Evolutionary conservation across 2,329 filamentous ascomycete genomes (phyloP).

Genomic region (Ceratocystis lukuohia): DNA sequence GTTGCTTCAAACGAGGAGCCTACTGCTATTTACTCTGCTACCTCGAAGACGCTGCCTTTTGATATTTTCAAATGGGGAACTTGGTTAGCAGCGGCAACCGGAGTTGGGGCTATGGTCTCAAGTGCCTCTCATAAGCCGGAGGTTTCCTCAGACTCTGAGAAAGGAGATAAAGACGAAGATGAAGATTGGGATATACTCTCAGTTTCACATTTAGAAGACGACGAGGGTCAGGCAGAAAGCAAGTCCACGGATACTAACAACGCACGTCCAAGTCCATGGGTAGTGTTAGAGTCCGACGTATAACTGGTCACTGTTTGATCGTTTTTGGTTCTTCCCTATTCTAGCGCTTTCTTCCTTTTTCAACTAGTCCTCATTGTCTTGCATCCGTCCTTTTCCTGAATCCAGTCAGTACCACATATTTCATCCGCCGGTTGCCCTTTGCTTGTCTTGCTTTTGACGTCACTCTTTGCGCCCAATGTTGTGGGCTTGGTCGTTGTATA

Average conservation of each 20-base stretch:
- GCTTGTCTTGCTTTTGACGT: not conserved
- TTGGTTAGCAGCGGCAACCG: not conserved
- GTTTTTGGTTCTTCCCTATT: not conserved
- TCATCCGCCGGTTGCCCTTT: not conserved
- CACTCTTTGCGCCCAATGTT: not conserved
- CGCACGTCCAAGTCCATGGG: not conserved
- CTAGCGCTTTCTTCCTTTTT: not conserved
- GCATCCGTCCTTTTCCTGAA: slow-evolving; percentile 4
- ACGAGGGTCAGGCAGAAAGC: not conserved
- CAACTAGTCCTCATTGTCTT: not conserved
- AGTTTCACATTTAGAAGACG: not conserved
- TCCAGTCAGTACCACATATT: slow-evolving; percentile 1
- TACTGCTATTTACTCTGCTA: not conserved
- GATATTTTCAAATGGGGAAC: slow-evolving; percentile 1
- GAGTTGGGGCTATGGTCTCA: not conserved
- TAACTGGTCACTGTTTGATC: not conserved
- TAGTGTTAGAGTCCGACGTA: slow-evolving; percentile 2
- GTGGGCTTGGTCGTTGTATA: not conserved
- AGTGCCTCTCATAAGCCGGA: not conserved
- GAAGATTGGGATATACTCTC: slow-evolving; percentile 12
- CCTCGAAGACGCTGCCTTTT: not conserved
- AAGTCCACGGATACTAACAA: not conserved
- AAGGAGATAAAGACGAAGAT: slow-evolving; percentile 8
- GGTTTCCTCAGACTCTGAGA: not conserved
- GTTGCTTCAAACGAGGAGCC: not conserved